Conservation (phyloP, 169 alveolate species). For the Plasmodium gaboni region DNA sequence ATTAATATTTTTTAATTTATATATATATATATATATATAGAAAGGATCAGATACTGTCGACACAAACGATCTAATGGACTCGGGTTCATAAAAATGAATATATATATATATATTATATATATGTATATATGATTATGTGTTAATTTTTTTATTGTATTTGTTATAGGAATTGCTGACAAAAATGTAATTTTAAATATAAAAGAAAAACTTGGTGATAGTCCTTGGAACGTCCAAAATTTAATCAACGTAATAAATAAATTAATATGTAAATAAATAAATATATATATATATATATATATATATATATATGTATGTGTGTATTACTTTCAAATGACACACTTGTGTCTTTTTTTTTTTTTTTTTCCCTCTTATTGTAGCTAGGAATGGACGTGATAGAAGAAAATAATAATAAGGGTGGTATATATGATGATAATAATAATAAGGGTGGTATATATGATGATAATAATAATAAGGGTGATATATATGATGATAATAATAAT, state of each 20-base stretch:
- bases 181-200: slow-evolving; percentile 33
- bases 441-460: background rate
- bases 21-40: slow-evolving; percentile 12
- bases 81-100: slow-evolving; percentile 26
- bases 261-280: background rate
- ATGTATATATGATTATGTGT: background rate
- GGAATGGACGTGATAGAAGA: slow-evolving; percentile 38
- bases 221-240: slow-evolving; percentile 58
- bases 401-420: background rate
- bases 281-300: too few relatives aligned
- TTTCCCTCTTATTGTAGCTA: background rate
- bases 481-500: background rate
- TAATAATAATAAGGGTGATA: background rate
- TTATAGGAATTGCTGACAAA: slow-evolving; percentile 48
- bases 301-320: too few relatives aligned
- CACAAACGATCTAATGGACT: slow-evolving; percentile 26
- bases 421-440: background rate
- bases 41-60: slow-evolving; percentile 67
- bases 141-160: background rate
- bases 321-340: too few relatives aligned
- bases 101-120: too few relatives aligned
- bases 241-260: slow-evolving; percentile 41
- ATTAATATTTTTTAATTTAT: background rate
- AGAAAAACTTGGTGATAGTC: slow-evolving; percentile 57
- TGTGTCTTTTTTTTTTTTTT: background rate